Evolutionary conservation across 2,329 filamentous ascomycete genomes (phyloP), one percentile per base, ranked within the genome.

Genomic region (Botrytis fabae): DNA sequence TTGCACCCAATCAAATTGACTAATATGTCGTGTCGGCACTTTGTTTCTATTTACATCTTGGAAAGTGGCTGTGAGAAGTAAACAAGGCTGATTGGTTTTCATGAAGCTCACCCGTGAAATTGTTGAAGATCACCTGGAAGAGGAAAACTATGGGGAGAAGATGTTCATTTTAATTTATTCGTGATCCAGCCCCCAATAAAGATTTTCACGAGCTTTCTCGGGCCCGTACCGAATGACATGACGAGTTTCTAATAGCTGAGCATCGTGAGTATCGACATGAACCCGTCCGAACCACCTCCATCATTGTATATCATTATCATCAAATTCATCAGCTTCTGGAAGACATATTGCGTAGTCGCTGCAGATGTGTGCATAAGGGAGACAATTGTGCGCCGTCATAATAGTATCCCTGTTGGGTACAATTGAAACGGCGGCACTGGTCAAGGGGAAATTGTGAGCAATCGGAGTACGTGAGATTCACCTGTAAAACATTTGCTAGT

Each of bases 1-100:
- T 66, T 16, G 28, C 42, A 51, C 38, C 63, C 32, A 66, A 59
- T 59, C 25, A 32, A 42, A 40, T 69, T 28, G 35, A 42, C 42
- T 22, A 59, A 69, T 10, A 51, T 66, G 25, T n/a, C 28, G 32
- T 35, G 65, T 54, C 38, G 16, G 48, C 28, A 69, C 35, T 40
- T 57, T 57, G 48, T 69, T 69, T 69, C 65, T 69, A 69, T 69
- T 69, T 69, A 57, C 38, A 57, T 69, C 46, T 69, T 22, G 20
- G 9, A 42, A 28, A 40, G 65, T 69, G 65, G 65, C 65, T 69
- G 65, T 54, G 65, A 42, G 42, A n/a, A 35, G 44, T 65, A 48
- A 65, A 65, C 62, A 65, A 65, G 44, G 28, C 63, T 65, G 42
- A 44, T 32, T 65, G 20, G 42, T 22, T 65, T 48, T 25, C 62